Base-by-base conservation (phyloP, 306 rosid species). In the Cucurbita pepo region DNA sequence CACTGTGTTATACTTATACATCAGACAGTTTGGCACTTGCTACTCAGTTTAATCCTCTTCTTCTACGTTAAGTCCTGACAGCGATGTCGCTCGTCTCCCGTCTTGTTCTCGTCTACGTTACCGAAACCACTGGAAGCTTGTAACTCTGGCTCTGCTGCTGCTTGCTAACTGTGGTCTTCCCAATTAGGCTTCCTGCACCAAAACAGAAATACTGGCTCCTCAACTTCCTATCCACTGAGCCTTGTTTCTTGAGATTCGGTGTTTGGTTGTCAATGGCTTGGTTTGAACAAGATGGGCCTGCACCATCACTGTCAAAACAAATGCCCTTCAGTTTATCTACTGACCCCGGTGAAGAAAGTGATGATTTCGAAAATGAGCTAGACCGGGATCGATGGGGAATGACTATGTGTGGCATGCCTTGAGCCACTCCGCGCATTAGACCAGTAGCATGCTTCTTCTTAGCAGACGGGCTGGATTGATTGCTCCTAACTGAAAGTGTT, bases 381-480 rank as follows among this genome's bases (percentile, higher is more conserved):
- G 98, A 93, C 56, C 97, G 85, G 0, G 96, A 86, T 37, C 91
- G 75, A 1, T 84, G 82, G 14, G 90, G 93, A 73, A 79, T 83
- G 40, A 80, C 77, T 36, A 76, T 81, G 64, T 82, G 94, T 44
- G 96, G 94, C 47, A 84, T 59, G 47, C 91, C 83, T 77, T 89
- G 96, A 85, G 85, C 69, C 13, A 85, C 88, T 22, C 95, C 94
- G 21, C 82, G 88, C 78, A 82, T 80, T 54, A 89, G 45, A 25
- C 96, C 97, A 1, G 91, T 85, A 19, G 98, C 98, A 51, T 90
- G 85, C 50, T 90, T 94, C 82, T 94, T 94, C 85, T 91, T 94
- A 10, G 97, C 96, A 11, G 91, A 80, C n/a, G 99, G 99, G 83
- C 99, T 94, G 25, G 99, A 86, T 22, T 89, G 97, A 65, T 89